These are phyloP conservation scores for Colletotrichum limetticola DNA, from an alignment of 2,329 filamentous ascomycete genomes.

Conservation along the genomic window DNA sequence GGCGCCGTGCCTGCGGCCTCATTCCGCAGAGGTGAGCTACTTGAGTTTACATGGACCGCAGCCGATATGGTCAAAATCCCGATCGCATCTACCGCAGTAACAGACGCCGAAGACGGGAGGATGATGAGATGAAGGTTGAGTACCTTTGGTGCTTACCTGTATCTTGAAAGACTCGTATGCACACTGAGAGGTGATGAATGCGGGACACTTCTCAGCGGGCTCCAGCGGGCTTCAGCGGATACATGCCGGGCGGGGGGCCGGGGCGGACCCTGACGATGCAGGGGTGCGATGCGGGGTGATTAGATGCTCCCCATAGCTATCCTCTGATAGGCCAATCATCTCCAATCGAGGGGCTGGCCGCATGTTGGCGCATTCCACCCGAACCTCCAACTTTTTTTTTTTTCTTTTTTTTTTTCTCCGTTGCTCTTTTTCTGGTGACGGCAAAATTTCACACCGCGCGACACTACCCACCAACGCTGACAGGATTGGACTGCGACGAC, in stretches of 20 bases:
- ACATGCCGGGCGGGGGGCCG: conserved; percentile 17
- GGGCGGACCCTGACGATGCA: conserved; percentile 27
- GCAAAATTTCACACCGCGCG: conserved; percentile 34
- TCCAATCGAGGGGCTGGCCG: conserved; percentile 4
- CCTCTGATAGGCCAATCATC: conserved; percentile 23
- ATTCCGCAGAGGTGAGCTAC: too few species aligned
- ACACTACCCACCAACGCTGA: conserved; percentile 1
- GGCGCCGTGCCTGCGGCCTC: background rate
- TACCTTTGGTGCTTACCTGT: background rate
- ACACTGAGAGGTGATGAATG: background rate
- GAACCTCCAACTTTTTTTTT: conserved; percentile 27
- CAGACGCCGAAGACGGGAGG: background rate
- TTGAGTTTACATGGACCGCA: background rate
- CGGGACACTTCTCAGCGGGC: background rate
- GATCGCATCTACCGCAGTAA: background rate
- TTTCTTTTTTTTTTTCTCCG: conserved; percentile 3
- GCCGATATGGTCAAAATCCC: background rate
- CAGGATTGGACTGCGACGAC: background rate
- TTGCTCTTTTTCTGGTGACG: background rate
- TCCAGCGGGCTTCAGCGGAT: conserved; percentile 6
- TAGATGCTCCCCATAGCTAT: background rate
- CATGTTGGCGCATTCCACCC: conserved; percentile 20
- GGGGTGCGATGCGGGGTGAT: conserved; percentile 29
- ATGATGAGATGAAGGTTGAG: background rate
- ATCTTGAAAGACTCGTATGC: too few species aligned